These are phyloP conservation scores for Ganoderma leucocontextum DNA, from an alignment of 1,284 basidiomycete genomes.

Conservation along the genomic window DNA sequence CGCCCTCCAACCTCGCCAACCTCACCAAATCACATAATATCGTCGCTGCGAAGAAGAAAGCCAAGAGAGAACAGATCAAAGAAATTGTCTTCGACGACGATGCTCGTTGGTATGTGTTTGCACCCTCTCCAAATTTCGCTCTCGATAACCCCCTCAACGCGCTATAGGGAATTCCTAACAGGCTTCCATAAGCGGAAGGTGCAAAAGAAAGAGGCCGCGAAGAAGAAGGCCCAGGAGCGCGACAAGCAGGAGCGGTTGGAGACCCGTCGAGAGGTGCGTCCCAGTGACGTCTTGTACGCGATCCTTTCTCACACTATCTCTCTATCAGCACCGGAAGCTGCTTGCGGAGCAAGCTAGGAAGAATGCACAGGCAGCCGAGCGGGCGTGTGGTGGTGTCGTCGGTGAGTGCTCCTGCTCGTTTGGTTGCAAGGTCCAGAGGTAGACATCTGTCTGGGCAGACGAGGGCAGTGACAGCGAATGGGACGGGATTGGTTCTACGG, in stretches of 20 bases:
- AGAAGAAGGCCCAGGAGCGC: conserved; percentile 69
- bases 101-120: conserved; percentile 64
- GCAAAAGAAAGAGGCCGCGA: conserved; percentile 74
- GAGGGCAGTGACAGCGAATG: conserved; percentile 53
- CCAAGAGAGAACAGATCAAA: conserved; percentile 66
- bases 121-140: not conserved
- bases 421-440: conserved; percentile 32
- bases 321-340: conserved; percentile 66
- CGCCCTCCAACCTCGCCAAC: conserved; percentile 55
- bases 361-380: conserved; percentile 76
- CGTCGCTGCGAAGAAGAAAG: conserved; percentile 67
- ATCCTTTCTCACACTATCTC: conserved; percentile 11
- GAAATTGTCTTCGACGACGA: conserved; percentile 82
- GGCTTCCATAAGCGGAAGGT: conserved; percentile 90
- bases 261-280: conserved; percentile 69
- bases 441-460: conserved; percentile 17
- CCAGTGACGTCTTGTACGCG: conserved; percentile 4
- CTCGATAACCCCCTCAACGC: conserved; percentile 3
- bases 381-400: conserved; percentile 66
- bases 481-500: conserved; percentile 47
- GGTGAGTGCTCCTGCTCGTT: conserved; percentile 46
- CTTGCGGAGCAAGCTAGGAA: conserved; percentile 73
- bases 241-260: conserved; percentile 77
- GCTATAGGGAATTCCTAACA: conserved; percentile 78
- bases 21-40: conserved; percentile 69